phyloP scores from a whole-genome alignment of 345 rosid genomes.

The Bruguiera gymnorhiza region DNA sequence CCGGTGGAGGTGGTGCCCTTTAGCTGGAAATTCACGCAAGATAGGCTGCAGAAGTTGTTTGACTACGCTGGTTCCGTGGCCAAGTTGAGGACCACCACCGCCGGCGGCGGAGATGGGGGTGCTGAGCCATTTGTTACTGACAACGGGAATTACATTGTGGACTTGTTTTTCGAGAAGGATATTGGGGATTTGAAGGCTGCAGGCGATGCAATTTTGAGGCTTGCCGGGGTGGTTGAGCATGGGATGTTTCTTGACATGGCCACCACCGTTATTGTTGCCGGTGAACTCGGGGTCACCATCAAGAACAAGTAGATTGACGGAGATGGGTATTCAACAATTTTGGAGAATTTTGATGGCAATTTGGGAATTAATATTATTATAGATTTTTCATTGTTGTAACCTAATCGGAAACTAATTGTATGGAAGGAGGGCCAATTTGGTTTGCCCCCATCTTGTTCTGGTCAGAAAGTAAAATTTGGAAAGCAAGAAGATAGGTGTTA shows the following conservation, averaged over 20 bases:
- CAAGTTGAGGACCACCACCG: constrained; percentile 36
- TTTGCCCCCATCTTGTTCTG: too few relatives aligned
- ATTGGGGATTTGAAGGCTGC: constrained; percentile 71
- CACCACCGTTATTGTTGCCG: constrained; percentile 80
- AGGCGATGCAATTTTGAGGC: constrained; percentile 68
- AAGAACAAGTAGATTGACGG: constrained; percentile 38
- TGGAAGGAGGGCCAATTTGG: too few relatives aligned
- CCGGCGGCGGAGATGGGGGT: constrained; percentile 17
- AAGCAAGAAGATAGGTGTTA: too few relatives aligned
- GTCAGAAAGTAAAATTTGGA: too few relatives aligned
- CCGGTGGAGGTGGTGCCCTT: constrained; percentile 82
- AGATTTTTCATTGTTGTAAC: too few relatives aligned
- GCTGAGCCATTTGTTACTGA: constrained; percentile 69
- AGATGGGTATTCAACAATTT: background rate
- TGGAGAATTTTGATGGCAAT: background rate
- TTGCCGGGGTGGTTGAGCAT: constrained; percentile 85
- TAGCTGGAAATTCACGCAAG: constrained; percentile 67
- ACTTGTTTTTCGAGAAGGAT: constrained; percentile 60
- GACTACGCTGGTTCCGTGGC: constrained; percentile 57
- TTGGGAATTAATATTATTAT: too few relatives aligned
- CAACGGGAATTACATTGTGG: constrained; percentile 75
- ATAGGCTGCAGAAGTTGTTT: constrained; percentile 48
- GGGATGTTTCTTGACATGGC: constrained; percentile 96
- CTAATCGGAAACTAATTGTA: too few relatives aligned
- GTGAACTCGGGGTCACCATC: constrained; percentile 65